Percentiles rank a stretch among this genome's conserved stretches.
These are phyloP conservation scores for Neonectria sp. DNA, from an alignment of 2,329 filamentous ascomycete species.

Conservation along the genomic window DNA sequence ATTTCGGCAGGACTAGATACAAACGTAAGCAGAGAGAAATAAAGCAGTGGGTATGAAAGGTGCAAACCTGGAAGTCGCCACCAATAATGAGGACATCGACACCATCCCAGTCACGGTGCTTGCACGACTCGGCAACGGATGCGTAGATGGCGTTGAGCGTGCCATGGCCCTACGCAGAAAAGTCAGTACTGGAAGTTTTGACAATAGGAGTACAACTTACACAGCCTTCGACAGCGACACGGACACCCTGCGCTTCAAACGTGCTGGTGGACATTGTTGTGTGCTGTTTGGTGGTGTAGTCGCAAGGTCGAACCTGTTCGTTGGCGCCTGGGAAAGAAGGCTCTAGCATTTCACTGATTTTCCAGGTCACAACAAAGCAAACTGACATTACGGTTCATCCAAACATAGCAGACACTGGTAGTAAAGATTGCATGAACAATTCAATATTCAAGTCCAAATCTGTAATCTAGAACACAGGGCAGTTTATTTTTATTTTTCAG, in stretches of 20 bases:
- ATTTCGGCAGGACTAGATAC: slow-evolving; percentile 83
- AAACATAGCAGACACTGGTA: neutral
- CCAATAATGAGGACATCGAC: slow-evolving; percentile 95
- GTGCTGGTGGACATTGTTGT: slow-evolving; percentile 51
- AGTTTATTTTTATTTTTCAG: neutral
- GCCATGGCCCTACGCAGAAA: slow-evolving; percentile 82
- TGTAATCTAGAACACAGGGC: neutral
- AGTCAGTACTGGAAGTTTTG: slow-evolving; percentile 38
- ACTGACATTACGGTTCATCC: neutral
- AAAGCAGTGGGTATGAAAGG: neutral
- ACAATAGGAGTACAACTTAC: slow-evolving; percentile 64
- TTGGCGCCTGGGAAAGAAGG: slow-evolving; percentile 32
- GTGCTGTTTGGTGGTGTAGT: slow-evolving; percentile 30
- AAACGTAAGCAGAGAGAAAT: slow-evolving; percentile 26
- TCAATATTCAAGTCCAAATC: neutral
- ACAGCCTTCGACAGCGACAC: slow-evolving; percentile 90
- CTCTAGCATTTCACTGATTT: slow-evolving; percentile 14
- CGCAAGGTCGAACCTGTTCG: slow-evolving; percentile 33
- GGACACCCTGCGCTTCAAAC: slow-evolving; percentile 66
- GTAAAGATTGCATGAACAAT: neutral
- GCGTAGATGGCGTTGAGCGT: slow-evolving; percentile 93
- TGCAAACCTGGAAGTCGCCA: slow-evolving; percentile 87
- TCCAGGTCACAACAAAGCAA: slow-evolving; percentile 3
- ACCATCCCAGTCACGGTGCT: slow-evolving; percentile 81
- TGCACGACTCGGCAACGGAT: slow-evolving; percentile 78